These are phyloP conservation scores for Gelatoporia subvermispora DNA, from an alignment of 768 basidiomycete species.

Conservation along the genomic window DNA sequence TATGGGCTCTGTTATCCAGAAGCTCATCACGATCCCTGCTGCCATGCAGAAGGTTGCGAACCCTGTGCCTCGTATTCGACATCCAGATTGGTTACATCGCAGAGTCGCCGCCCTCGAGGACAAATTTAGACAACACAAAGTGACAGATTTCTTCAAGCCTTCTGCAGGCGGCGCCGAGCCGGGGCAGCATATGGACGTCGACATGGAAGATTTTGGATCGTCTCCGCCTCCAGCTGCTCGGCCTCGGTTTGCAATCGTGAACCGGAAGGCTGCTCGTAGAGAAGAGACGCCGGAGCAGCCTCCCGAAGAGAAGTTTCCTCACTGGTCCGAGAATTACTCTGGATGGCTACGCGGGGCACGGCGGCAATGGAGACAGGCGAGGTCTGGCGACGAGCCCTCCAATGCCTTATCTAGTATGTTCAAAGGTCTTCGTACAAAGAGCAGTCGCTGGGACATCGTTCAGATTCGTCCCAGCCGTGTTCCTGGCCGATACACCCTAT, in stretches of 20 bases:
- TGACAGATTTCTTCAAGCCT: conserved; percentile 87
- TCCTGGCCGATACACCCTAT: conserved; percentile 80
- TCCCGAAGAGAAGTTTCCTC: conserved; percentile 42
- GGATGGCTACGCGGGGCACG: conserved; percentile 49
- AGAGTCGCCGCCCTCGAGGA: conserved; percentile 86
- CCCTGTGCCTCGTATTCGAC: conserved; percentile 91
- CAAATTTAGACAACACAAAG: conserved; percentile 97
- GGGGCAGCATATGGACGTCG: conserved; percentile 51
- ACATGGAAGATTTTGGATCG: conserved; percentile 18
- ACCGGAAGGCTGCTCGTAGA: conserved; percentile 39
- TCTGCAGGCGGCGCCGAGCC: conserved; percentile 28
- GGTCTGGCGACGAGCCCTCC: conserved; percentile 24
- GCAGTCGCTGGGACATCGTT: conserved; percentile 85
- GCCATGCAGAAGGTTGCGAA: conserved; percentile 97
- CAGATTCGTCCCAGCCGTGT: conserved; percentile 78
- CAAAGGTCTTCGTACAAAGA: conserved; percentile 49
- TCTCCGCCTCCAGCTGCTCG: conserved; percentile 14
- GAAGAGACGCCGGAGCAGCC: conserved; percentile 40
- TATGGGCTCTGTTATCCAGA: conserved; percentile 95
- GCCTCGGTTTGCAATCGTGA: conserved; percentile 50
- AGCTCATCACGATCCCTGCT: conserved; percentile 97
- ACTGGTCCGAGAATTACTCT: conserved; percentile 61
- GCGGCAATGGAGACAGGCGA: too few relatives aligned
- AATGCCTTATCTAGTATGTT: conserved; percentile 70
- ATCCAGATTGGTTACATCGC: conserved; percentile 96